These are phyloP conservation scores for Gossypium davidsonii DNA, from an alignment of 441 rosid genomes.

Conservation along the genomic window DNA sequence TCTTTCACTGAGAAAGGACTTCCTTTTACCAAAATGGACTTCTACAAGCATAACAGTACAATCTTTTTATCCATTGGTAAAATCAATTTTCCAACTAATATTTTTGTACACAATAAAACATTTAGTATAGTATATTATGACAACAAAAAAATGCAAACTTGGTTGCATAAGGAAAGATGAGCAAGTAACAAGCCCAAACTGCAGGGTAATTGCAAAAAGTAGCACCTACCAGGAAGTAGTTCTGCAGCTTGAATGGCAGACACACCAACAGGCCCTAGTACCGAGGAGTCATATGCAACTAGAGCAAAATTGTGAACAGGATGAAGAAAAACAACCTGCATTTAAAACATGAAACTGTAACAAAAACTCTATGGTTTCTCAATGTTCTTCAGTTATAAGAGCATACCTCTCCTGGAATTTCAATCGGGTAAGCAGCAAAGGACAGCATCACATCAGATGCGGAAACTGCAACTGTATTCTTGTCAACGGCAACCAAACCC, in stretches of 20 bases:
- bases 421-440: slow-evolving; percentile 93
- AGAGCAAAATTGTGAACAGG: slow-evolving; percentile 95
- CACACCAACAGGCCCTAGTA: slow-evolving; percentile 63
- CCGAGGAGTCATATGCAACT: slow-evolving; percentile 83
- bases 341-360: slow-evolving; percentile 22
- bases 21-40: slow-evolving; percentile 1
- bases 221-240: slow-evolving; percentile 72
- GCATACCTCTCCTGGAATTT: slow-evolving; percentile 93
- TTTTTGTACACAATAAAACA: background rate
- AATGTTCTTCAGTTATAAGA: slow-evolving; percentile 10
- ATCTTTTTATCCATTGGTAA: background rate
- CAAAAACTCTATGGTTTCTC: slow-evolving; percentile 12
- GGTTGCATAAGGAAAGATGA: background rate
- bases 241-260: slow-evolving; percentile 81
- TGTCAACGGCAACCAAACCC: slow-evolving; percentile 96
- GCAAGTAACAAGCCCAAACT: background rate
- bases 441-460: slow-evolving; percentile 92
- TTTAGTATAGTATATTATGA: background rate
- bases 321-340: slow-evolving; percentile 94
- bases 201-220: slow-evolving; percentile 13
- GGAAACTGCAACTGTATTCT: slow-evolving; percentile 79
- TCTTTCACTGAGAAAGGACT: background rate
- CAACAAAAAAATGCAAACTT: background rate
- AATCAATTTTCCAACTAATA: background rate
- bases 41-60: background rate